phyloP scores from a whole-genome alignment of 306 rosid genomes.

The Lathyrus aphaca region DNA sequence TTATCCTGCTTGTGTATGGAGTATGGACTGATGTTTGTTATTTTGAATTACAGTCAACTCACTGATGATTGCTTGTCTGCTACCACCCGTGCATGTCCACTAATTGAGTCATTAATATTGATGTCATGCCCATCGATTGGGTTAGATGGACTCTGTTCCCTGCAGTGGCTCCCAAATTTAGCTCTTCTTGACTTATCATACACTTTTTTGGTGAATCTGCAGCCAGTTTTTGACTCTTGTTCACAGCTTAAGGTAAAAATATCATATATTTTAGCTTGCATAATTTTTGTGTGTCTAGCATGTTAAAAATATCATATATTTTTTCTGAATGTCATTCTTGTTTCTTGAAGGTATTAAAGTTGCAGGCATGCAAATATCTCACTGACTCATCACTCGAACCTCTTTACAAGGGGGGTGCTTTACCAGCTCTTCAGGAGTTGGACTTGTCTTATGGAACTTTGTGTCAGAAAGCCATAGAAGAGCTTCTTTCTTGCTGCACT shows the following conservation, averaged over 20 bases:
- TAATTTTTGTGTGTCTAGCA: not conserved
- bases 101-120: conserved; percentile 83
- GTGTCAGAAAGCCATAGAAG: conserved; percentile 93
- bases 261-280: not conserved
- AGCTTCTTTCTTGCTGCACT: conserved; percentile 90
- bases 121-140: conserved; percentile 96
- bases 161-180: conserved; percentile 69
- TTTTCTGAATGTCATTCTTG: conserved; percentile 24
- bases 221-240: conserved; percentile 90
- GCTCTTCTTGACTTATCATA: conserved; percentile 85
- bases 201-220: conserved; percentile 84
- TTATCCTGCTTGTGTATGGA: conserved; percentile 34
- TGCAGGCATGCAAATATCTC: conserved; percentile 96
- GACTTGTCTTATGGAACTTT: conserved; percentile 93
- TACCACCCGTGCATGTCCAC: conserved; percentile 81
- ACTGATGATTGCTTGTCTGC: conserved; percentile 89
- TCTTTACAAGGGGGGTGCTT: conserved; percentile 88
- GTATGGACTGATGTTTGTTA: conserved; percentile 40
- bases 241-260: conserved; percentile 73
- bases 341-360: conserved; percentile 76
- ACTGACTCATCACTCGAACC: conserved; percentile 88
- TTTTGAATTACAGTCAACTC: conserved; percentile 71
- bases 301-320: conserved; percentile 1
- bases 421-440: conserved; percentile 91
- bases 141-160: conserved; percentile 77